Conservation (phyloP, 2,329 filamentous ascomycete genomes). For the Fusarium sp. region DNA sequence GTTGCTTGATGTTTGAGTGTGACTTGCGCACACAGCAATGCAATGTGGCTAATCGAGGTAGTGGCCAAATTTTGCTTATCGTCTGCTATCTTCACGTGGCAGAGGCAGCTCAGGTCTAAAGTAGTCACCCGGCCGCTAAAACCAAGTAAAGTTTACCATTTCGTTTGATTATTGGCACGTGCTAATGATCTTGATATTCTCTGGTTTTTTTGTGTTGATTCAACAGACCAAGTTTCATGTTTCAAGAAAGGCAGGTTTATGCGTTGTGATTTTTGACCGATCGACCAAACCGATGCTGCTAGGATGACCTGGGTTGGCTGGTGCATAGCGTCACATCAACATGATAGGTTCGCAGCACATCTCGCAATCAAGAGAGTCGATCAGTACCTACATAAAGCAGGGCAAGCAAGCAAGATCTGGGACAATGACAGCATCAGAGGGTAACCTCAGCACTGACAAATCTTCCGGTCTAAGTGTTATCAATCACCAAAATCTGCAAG, state of each 20-base stretch:
- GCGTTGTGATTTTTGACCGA: background rate
- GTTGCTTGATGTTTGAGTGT: slow-evolving; percentile 38
- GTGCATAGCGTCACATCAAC: slow-evolving; percentile 37
- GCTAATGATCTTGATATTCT: slow-evolving; percentile 4
- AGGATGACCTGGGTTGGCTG: slow-evolving; percentile 7
- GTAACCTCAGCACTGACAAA: background rate
- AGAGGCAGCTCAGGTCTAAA: background rate
- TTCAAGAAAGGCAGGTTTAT: slow-evolving; percentile 17
- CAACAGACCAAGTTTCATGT: slow-evolving; percentile 19
- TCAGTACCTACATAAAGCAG: slow-evolving; percentile 30
- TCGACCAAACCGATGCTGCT: slow-evolving; percentile 19
- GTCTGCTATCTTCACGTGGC: slow-evolving; percentile 44
- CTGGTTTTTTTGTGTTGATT: background rate
- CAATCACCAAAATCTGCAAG: background rate
- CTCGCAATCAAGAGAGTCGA: slow-evolving; percentile 30
- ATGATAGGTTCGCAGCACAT: slow-evolving; percentile 32
- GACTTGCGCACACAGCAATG: slow-evolving; percentile 41
- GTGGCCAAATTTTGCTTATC: slow-evolving; percentile 44
- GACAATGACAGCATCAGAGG: slow-evolving; percentile 24
- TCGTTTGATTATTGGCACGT: slow-evolving; percentile 32
- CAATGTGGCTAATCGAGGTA: slow-evolving; percentile 45
- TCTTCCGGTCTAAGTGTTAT: background rate
- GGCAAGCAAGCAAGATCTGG: slow-evolving; percentile 23
- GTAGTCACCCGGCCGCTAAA: slow-evolving; percentile 19
- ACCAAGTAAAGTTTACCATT: slow-evolving; percentile 19